These are phyloP conservation scores for Afroboletus lepidellus DNA, from an alignment of 1,284 basidiomycete genomes.

Conservation along the genomic window DNA sequence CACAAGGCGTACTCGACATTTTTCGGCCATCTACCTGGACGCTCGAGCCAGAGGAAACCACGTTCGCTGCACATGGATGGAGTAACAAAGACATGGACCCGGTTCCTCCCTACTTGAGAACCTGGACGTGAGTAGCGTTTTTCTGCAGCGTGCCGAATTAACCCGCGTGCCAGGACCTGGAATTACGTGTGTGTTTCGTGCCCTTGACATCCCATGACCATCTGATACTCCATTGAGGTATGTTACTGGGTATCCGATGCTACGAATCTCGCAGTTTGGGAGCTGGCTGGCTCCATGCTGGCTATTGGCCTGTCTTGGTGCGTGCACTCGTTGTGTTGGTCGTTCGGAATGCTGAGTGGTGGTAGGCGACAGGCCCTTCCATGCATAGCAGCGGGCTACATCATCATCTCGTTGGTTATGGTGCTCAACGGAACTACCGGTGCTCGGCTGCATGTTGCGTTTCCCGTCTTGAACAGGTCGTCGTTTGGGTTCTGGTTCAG, in stretches of 20 bases:
- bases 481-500: constrained; percentile 67
- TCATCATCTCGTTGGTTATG: constrained; percentile 45
- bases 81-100: constrained; percentile 77
- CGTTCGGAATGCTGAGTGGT: constrained; percentile 7
- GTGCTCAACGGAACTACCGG: constrained; percentile 58
- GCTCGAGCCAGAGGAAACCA: constrained; percentile 50
- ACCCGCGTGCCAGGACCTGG: constrained; percentile 22
- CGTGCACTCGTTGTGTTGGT: constrained; percentile 1
- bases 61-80: constrained; percentile 11
- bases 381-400: constrained; percentile 49
- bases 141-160: not conserved
- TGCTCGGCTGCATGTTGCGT: constrained; percentile 59
- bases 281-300: constrained; percentile 50
- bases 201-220: not conserved
- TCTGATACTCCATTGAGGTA: constrained; percentile 19
- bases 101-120: constrained; percentile 53
- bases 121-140: constrained; percentile 48
- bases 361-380: constrained; percentile 49
- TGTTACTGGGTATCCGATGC: constrained; percentile 42
- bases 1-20: constrained; percentile 10
- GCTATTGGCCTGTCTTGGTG: constrained; percentile 55
- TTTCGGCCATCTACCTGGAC: constrained; percentile 40
- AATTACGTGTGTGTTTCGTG: constrained; percentile 23
- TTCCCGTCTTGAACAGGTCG: constrained; percentile 61
- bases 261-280: constrained; percentile 45